Evolutionary conservation across 441 rosid species (phyloP), one percentile per base, ranked within the genome.

Genomic region (Adansonia gregorii): DNA sequence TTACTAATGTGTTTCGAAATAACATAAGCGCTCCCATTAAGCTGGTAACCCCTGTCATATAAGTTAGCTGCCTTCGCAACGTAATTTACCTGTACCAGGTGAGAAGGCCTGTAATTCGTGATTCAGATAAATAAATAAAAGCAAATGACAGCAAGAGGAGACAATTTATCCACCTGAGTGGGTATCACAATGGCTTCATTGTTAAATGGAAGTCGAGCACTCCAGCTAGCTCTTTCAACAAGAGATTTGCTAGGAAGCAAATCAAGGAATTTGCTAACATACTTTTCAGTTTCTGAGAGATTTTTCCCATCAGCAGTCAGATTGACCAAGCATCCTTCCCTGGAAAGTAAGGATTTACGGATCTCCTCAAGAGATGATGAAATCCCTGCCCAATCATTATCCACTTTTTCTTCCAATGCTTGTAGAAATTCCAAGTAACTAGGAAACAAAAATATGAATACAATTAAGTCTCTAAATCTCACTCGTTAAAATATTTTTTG

Each of bases 171-270:
- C 43, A 93, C 99, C 98, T 95, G 98, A n/a, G 98, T 92, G 41
- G 98, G 98, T 58, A 94, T 84, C 76, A 91, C 93, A 79, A 94
- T 89, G 70, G 98, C 98, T 88, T 96, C 99, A 83, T 92, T 93
- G 76, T 80, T 86, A 7, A 78, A 79, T 67, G 94, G 82, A 86
- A 93, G 91, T 71, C 80, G 45, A 51, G 59, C 88, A 83, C 76
- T 85, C 95, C 96, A 92, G 61, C 84, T 73, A 74, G 85, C 78
- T 39, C 78, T 78, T 78, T 80, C 86, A 19, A 83, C 76, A 27
- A 81, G 78, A 55, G 91, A 76, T 67, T 84, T 84, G 82, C 79
- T 85, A 79, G 99, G 98, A 79, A 96, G 99, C 87, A 85, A 82
- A 84, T 94, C 92, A 72, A 96, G 92, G 82, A 96, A 94, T 84